phyloP scores from a whole-genome alignment of 75 land plant genomes.

The Larix kaempferi region DNA sequence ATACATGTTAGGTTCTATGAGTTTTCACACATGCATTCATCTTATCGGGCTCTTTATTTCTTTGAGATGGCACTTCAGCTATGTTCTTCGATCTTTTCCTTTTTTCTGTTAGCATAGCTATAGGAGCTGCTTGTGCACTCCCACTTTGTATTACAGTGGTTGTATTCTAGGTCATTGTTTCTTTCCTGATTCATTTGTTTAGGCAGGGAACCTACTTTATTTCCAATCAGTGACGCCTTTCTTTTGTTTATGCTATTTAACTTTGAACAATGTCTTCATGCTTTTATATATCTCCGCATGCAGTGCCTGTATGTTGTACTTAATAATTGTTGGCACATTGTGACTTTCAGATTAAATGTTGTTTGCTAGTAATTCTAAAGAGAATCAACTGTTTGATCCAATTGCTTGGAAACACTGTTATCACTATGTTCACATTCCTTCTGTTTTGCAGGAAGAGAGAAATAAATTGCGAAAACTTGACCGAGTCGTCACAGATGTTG shows the following conservation, averaged over 20 bases:
- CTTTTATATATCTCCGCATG: slow-evolving; percentile 3
- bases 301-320: not conserved
- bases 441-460: slow-evolving; percentile 61
- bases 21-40: no score
- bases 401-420: not conserved
- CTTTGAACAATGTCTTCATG: slow-evolving; percentile 2
- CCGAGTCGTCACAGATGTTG: slow-evolving; percentile 37
- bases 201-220: not conserved
- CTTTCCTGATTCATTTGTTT: not conserved
- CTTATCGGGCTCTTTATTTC: no score
- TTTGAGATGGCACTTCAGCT: no score
- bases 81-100: no score
- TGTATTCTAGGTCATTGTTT: not conserved
- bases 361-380: not conserved
- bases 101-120: no score
- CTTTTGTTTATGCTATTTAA: not conserved
- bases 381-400: not conserved
- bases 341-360: not conserved
- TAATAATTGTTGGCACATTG: not conserved
- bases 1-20: no score
- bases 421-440: not conserved
- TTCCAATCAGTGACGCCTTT: not conserved
- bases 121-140: no score
- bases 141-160: not conserved
- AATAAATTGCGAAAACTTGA: slow-evolving; percentile 44